Base-by-base conservation (phyloP, 768 basidiomycete species). In the Termitomyces sp. region DNA sequence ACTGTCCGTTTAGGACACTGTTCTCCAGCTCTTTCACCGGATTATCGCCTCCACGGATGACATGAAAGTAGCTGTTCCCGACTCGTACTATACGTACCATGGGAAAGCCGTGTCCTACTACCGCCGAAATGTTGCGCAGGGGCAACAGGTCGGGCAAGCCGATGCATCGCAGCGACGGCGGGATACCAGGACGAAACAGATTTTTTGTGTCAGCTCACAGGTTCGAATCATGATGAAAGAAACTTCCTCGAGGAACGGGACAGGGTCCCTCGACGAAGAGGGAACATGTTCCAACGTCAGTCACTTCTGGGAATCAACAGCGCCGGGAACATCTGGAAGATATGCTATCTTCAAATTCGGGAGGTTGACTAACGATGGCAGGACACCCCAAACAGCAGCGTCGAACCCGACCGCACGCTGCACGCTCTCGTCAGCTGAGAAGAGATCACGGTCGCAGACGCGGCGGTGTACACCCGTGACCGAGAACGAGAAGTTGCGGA, bases 361-460 rank as follows among this genome's bases (percentile, higher is more conserved):
- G 53, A 91, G 68, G 13, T 75, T 75, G 18, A 72, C 69, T 26
- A 90, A 70, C 5, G 79, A 79, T 0, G 87, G 87, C 12, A 91
- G 73, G 8, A 89, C 83, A 12, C 88, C 87, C 88, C 87, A 89
- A 6, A 84, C 76, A 1, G 84, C 80, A 0, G 88, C 85, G 61
- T 88, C 84, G 63, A 86, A 89, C 30, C 88, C 88, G 10, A 85
- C 76, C 7, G 78, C 74, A 61, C 74, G 75, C 63, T 82, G 80
- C 23, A 76, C 70, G 5, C 61, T 62, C 53, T 77, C 78, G 51
- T 82, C n/a, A n/a, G 88, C 79, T 2, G 86, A 86, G 73, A 89
- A 87, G 4, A 90, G 74, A 64, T 87, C 87, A 14, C 79, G 74
- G 65, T 89, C 87, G 2, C 66, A 60, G 14, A 78, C 70, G n/a